These are phyloP conservation scores for Elaeis guineensis DNA, from an alignment of 176 grass and related monocot species.

Conservation along the genomic window DNA sequence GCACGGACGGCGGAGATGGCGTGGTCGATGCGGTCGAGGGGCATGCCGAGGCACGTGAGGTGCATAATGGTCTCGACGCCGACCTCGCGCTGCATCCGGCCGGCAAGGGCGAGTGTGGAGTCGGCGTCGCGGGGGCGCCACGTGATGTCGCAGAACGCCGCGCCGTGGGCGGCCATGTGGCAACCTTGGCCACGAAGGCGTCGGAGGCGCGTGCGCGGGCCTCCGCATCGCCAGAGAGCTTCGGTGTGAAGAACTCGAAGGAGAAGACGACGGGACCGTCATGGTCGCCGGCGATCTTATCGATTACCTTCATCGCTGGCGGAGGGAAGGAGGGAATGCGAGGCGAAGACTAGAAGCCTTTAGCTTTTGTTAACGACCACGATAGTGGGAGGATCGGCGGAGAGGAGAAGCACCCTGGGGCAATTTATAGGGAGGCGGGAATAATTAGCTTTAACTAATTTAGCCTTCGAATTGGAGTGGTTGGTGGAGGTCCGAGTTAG, in stretches of 20 bases:
- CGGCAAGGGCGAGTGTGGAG: slow-evolving; percentile 17
- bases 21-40: slow-evolving; percentile 11
- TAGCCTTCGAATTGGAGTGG: too few species aligned
- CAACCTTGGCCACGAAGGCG: slow-evolving; percentile 22
- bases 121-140: slow-evolving; percentile 23
- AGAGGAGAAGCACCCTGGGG: too few species aligned
- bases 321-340: neutral
- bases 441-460: too few species aligned
- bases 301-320: slow-evolving; percentile 15
- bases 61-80: slow-evolving; percentile 32
- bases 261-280: slow-evolving; percentile 24
- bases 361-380: too few species aligned
- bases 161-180: slow-evolving; percentile 21
- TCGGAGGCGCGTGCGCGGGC: slow-evolving; percentile 3
- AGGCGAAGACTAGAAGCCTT: neutral
- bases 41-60: slow-evolving; percentile 26
- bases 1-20: slow-evolving; percentile 4
- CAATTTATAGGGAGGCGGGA: too few species aligned
- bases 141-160: slow-evolving; percentile 28
- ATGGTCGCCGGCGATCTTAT: slow-evolving; percentile 7
- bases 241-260: slow-evolving; percentile 30
- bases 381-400: too few species aligned
- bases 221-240: neutral
- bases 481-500: too few species aligned
- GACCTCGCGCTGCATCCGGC: slow-evolving; percentile 21